Evolutionary conservation across 352 stramenopile species (phyloP).

Genomic region (Pythium brachiatum): DNA sequence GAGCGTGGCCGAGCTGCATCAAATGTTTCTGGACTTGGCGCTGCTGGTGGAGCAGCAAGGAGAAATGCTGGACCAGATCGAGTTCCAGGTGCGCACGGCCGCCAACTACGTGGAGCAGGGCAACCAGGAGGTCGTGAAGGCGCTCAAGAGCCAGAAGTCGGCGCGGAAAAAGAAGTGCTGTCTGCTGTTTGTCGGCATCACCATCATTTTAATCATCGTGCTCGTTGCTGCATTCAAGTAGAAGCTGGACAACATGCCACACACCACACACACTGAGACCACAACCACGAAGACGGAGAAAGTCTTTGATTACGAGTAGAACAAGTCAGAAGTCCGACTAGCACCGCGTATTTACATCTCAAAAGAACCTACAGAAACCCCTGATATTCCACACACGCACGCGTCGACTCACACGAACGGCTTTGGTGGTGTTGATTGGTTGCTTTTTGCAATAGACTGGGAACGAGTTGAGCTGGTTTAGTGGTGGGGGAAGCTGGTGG

Average conservation of each 20-base stretch:
- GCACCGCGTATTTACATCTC: constrained; percentile 2
- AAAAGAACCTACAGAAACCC: neutral
- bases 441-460: neutral
- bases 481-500: neutral
- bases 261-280: neutral
- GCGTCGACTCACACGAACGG: neutral
- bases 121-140: constrained; percentile 94
- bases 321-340: constrained; percentile 1
- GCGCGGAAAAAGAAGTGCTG: constrained; percentile 97
- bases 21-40: constrained; percentile 99
- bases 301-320: constrained; percentile 1
- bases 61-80: constrained; percentile 98
- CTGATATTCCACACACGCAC: neutral
- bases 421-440: neutral
- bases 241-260: constrained; percentile 4
- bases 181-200: constrained; percentile 72
- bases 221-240: constrained; percentile 69
- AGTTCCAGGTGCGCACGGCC: constrained; percentile 93
- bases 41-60: constrained; percentile 97
- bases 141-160: constrained; percentile 95
- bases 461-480: neutral
- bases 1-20: constrained; percentile 96
- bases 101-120: constrained; percentile 96
- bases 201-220: constrained; percentile 80
- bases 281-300: neutral